Evolutionary conservation across 2,329 filamentous ascomycete species (phyloP).

Genomic region (Aspergillus ochraceus): DNA sequence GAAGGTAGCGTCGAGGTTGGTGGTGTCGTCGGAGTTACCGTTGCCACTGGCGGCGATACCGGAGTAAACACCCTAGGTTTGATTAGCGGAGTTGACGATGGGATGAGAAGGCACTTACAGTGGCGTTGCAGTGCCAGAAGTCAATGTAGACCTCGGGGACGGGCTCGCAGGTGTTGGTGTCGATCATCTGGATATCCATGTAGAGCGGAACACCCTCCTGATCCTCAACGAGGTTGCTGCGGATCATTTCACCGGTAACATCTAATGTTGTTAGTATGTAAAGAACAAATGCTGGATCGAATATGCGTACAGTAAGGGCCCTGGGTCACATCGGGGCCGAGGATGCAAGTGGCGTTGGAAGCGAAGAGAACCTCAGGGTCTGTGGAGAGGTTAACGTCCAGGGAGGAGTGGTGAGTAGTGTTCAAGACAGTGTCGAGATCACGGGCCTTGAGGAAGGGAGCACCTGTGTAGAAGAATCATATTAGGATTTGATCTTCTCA

Average conservation of each 20-base stretch:
- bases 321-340: conserved; percentile 54
- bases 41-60: conserved; percentile 38
- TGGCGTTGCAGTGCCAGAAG: conserved; percentile 45
- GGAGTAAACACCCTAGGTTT: conserved; percentile 38
- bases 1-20: conserved; percentile 45
- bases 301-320: conserved; percentile 51
- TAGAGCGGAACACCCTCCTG: conserved; percentile 40
- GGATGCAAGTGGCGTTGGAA: conserved; percentile 44
- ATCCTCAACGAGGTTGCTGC: conserved; percentile 34
- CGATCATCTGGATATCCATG: conserved; percentile 43
- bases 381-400: conserved; percentile 21
- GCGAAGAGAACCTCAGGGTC: conserved; percentile 30
- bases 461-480: conserved; percentile 7
- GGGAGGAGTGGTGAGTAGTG: conserved; percentile 41
- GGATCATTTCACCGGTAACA: conserved; percentile 40
- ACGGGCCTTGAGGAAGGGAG: conserved; percentile 31
- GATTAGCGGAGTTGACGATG: neutral
- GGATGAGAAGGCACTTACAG: conserved; percentile 19
- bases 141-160: conserved; percentile 38
- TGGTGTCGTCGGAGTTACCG: conserved; percentile 37
- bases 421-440: conserved; percentile 36
- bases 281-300: neutral
- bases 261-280: conserved; percentile 20
- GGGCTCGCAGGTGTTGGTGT: conserved; percentile 44
- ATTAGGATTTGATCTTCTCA: neutral